Conservation (phyloP, 225 moss, liverwort and hornwort genomes). For the Thuidium tamariscinum region DNA sequence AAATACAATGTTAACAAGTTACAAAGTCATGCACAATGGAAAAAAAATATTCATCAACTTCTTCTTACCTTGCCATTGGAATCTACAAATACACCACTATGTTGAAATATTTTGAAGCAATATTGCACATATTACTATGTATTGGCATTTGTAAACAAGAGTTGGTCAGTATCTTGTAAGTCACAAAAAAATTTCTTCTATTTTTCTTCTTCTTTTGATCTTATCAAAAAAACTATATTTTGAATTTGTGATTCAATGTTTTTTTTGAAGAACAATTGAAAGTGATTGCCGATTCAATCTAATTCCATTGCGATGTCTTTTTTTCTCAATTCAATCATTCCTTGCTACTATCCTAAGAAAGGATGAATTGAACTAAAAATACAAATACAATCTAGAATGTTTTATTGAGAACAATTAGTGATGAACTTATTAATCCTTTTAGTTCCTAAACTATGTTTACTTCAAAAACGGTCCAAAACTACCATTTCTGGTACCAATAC, state of each 20-base stretch:
- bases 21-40: not conserved
- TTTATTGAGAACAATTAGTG: too few relatives aligned
- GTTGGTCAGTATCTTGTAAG: not conserved
- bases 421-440: too few relatives aligned
- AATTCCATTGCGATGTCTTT: accelerated
- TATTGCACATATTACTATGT: not conserved
- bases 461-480: too few relatives aligned
- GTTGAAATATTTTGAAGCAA: not conserved
- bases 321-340: not conserved
- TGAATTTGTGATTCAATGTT: not conserved
- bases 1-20: not conserved
- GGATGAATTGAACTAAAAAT: not conserved
- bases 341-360: not conserved
- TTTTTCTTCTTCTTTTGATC: too few relatives aligned
- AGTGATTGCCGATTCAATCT: not conserved
- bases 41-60: not conserved
- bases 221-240: not conserved
- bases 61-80: not conserved
- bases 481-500: too few relatives aligned
- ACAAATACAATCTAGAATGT: not conserved
- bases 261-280: not conserved
- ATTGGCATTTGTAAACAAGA: not conserved
- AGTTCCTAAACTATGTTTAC: too few relatives aligned
- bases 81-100: not conserved
- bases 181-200: not conserved